phyloP scores from a whole-genome alignment of 441 rosid species.

The Theobroma grandiflorum region DNA sequence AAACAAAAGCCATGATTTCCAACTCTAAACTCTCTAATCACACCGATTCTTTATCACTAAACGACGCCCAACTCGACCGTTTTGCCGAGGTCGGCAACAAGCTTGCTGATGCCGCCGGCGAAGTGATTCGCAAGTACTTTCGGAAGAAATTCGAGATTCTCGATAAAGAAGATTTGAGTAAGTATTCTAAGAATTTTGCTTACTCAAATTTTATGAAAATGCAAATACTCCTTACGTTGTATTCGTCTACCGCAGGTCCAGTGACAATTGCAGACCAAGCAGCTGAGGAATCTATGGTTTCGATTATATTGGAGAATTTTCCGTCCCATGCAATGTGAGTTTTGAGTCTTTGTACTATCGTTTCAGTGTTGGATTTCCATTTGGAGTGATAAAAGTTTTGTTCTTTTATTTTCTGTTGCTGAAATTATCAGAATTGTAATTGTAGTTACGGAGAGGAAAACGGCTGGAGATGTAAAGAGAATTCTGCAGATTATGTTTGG shows the following conservation, averaged over 20 bases:
- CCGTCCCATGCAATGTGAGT: conserved; percentile 95
- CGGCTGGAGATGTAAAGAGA: conserved; percentile 89
- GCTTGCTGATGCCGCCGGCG: conserved; percentile 89
- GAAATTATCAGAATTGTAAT: conserved; percentile 30
- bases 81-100: conserved; percentile 63
- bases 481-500: conserved; percentile 93
- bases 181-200: conserved; percentile 30
- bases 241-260: conserved; percentile 59
- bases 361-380: not conserved
- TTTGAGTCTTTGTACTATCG: not conserved
- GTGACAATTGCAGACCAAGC: conserved; percentile 91
- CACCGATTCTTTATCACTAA: conserved; percentile 19
- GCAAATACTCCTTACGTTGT: not conserved
- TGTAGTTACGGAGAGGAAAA: conserved; percentile 95
- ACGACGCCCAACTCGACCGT: conserved; percentile 51
- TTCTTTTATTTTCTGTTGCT: conserved; percentile 21
- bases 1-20: conserved; percentile 41
- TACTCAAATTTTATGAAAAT: not conserved
- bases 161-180: conserved; percentile 84
- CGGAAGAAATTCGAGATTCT: conserved; percentile 84
- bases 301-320: conserved; percentile 69
- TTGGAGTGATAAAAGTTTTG: conserved; percentile 16
- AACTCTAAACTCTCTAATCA: conserved; percentile 37
- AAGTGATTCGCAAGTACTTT: conserved; percentile 80
- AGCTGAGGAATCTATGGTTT: conserved; percentile 93